Base-by-base conservation (phyloP, 116 monocot genomes). In the Thalassia testudinum region DNA sequence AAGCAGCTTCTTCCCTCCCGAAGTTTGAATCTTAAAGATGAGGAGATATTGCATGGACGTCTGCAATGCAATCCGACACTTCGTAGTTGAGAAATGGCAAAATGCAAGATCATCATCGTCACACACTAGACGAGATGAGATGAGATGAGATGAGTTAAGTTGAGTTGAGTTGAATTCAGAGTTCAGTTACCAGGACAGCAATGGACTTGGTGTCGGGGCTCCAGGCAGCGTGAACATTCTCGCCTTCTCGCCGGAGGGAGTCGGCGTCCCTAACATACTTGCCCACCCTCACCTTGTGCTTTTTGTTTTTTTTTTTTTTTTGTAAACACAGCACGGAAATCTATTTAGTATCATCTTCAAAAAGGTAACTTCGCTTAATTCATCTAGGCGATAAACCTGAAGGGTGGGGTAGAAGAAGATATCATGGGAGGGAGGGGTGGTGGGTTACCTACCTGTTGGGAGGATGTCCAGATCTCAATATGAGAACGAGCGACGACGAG, bases 261-360 rank as follows among this genome's bases (percentile, higher is more conserved):
- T 66, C 70, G 37, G 58, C 56, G 21, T 75, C 77, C 42, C 92
- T 68, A 26, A 40, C 60, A 52, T 70, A 53, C 64, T 62, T 92
- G 21, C 86, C 92, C 51, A 92, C 25, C 57, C 82, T 72, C 52
- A 92, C 52, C 77, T 76, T 92, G 62, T 92, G 92, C 92, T 92
- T 82, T 22, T n/a, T n/a, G n/a, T n/a, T n/a, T n/a, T n/a, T n/a
- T n/a, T 40, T 13, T 37, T 20, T 28, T 34, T 17, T 56, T 15
- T 8, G 1, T 34, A 34, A 34, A 34, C n/a, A n/a, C n/a, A n/a
- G n/a, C n/a, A n/a, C 3, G 30, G 10, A 34, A 34, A 34, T 34
- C 30, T 10, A 34, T 34, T 10, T 3, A 34, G 30, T 38, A 34
- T n/a, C 12, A n/a, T 20, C 29, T n/a, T 40, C 38, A n/a, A n/a